Evolutionary conservation across 2,329 filamentous ascomycete species (phyloP).

Genomic region (Colletotrichum australisinense): DNA sequence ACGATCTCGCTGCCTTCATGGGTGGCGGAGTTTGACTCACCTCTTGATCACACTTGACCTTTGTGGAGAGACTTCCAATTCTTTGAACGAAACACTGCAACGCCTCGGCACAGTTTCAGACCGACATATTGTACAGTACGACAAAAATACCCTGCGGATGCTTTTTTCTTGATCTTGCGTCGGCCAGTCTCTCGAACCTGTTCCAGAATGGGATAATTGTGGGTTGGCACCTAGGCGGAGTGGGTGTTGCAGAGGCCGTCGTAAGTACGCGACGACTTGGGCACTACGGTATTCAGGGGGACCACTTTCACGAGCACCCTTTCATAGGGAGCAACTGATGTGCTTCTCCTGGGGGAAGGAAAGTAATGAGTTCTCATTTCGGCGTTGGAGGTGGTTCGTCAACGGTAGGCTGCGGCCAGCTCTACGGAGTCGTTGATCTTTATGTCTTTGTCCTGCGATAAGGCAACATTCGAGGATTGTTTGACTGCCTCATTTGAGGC

Average conservation of each 20-base stretch:
- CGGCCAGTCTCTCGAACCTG: neutral
- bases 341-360: neutral
- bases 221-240: neutral
- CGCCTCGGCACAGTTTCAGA: conserved; percentile 9
- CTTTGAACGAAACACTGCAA: neutral
- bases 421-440: conserved; percentile 21
- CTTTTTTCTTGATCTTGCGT: conserved; percentile 15
- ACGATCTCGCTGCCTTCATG: conserved; percentile 72
- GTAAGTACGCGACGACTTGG: neutral
- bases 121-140: conserved; percentile 32
- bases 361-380: conserved; percentile 12
- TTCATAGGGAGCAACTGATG: neutral
- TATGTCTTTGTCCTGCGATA: neutral
- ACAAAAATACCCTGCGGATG: conserved; percentile 31
- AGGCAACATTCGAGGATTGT: conserved; percentile 4
- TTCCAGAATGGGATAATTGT: neutral
- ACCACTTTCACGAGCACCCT: neutral
- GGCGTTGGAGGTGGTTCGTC: conserved; percentile 24
- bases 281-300: neutral
- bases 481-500: neutral
- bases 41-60: conserved; percentile 2
- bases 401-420: conserved; percentile 1
- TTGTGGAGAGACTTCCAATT: neutral
- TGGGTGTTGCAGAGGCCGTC: neutral
- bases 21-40: conserved; percentile 64